Base-by-base conservation (phyloP, 257 asterid species). In the Solanum lycopersicoides region DNA sequence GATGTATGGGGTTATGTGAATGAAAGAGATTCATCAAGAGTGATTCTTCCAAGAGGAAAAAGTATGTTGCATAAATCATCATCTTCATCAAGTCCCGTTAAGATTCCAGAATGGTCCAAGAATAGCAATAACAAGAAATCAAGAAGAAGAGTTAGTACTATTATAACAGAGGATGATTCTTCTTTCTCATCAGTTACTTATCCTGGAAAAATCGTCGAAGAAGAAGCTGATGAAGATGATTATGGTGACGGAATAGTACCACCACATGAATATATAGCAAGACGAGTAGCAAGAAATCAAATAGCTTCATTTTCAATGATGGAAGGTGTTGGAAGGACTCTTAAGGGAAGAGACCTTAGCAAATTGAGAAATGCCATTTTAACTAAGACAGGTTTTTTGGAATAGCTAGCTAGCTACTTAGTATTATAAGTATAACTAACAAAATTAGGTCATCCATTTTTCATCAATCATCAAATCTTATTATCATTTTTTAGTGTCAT, bases 321-420 rank as follows among this genome's bases (percentile, higher is more conserved):
- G 86, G 98, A 95, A 88, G 98, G 98, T 3, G 87, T 89, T 85
- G 98, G 98, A 34, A 88, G 96, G 30, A 95, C 97, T 11, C 97
- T 95, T 37, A 93, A 93, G 88, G 98, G 98, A 47, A 93, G 98
- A 69, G 97, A 95, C 32, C 93, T 94, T 42, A 91, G 93, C 88
- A 91, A 86, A 34, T 76, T 91, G 39, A 95, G 96, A 89, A 93
- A 94, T 63, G 90, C 93, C 86, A 91, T 94, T 91, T 89, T 95
- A 74, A 88, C 90, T 5, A 91, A 91, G 83, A 95, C 98, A 37
- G 96, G 98, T 37, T 95, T 91, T 88, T 90, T 95, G n/a, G 98
- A 94, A 86, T 92, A 82, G 41, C 5, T 35, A 18, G 7, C 16
- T 65, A 12, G 1, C 34, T 66, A 25, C 10, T 11, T 45, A 34